Evolutionary conservation across 495 filamentous ascomycete species (phyloP), one percentile per base, ranked within the genome.

Genomic region (Hypoxylon fuscum): DNA sequence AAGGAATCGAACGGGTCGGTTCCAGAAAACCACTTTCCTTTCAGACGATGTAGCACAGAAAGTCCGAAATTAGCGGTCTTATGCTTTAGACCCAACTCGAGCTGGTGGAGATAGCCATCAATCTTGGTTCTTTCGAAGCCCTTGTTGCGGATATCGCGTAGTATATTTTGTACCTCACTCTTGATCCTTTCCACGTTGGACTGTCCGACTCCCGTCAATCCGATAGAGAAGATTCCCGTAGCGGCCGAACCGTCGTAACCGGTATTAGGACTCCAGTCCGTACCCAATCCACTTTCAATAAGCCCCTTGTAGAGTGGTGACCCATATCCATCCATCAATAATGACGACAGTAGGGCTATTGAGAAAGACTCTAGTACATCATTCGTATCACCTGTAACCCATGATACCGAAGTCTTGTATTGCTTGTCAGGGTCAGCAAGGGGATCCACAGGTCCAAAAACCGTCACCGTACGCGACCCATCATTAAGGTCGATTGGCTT

Each of bases 61-160:
- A 98, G 90, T 18, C 95, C 95, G 68, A 98, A 98, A 62, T 90
- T 90, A 29, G 95, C 90, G 1, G 91, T 96, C 76, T 97, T 97
- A 75, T 98, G 94, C 69, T 96, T 96, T 20, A 98, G 77, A 8
- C 85, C 81, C 29, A 98, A 81, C 68, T 98, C 95, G 8, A 98
- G 80, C 73, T 96, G 93, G 72, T 98, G 95, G 34, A 98, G 82
- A 66, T 95, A 88, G 14, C 95, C 95, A 55, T 96, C 91, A 32
- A 98, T 88, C 73, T 98, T 98, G 60, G 86, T 85, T 60, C 86
- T 81, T 34, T 93, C 92, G 69, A 98, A 97, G 1, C 95, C 92
- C 35, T 86, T 88, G 6, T 83, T 70, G 25, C 87, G 79, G 12
- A 85, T 79, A 10, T 88, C 85, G 32, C 77, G 76, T 54, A 96